phyloP scores from a whole-genome alignment of 164 flowering plant species.

The Magnolia sinica region DNA sequence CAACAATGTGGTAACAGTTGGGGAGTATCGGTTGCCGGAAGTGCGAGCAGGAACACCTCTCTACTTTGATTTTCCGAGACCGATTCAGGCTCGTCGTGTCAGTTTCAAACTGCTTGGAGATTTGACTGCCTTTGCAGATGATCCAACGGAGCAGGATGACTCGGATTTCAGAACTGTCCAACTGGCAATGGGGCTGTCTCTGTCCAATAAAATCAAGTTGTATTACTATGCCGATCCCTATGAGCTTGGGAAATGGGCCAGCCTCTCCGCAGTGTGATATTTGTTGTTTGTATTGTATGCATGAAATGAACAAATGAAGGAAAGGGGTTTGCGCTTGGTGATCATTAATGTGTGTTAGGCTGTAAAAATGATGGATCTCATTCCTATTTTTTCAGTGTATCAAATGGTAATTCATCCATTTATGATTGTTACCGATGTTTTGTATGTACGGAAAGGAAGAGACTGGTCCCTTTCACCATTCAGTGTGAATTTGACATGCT shows the following conservation, averaged over 20 bases:
- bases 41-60: conserved; percentile 69
- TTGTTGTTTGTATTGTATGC: neutral
- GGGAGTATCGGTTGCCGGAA: conserved; percentile 80
- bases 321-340: too few relatives aligned
- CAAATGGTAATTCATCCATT: too few relatives aligned
- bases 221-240: conserved; percentile 84
- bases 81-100: conserved; percentile 52
- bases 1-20: conserved; percentile 54
- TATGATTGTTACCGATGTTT: too few relatives aligned
- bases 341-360: too few relatives aligned
- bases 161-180: conserved; percentile 34
- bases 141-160: conserved; percentile 70
- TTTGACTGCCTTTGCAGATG: conserved; percentile 74
- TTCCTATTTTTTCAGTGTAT: too few relatives aligned
- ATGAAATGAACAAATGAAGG: too few relatives aligned
- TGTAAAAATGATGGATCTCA: too few relatives aligned
- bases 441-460: too few relatives aligned
- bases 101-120: conserved; percentile 81
- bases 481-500: too few relatives aligned
- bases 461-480: too few relatives aligned
- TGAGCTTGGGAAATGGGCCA: conserved; percentile 92
- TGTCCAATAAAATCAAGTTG: conserved; percentile 69
- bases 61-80: conserved; percentile 90
- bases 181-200: conserved; percentile 63
- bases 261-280: conserved; percentile 70